Evolutionary conservation across 2,329 filamentous ascomycete genomes (phyloP), one percentile per base, ranked within the genome.

Genomic region (Penicillium crustosum): DNA sequence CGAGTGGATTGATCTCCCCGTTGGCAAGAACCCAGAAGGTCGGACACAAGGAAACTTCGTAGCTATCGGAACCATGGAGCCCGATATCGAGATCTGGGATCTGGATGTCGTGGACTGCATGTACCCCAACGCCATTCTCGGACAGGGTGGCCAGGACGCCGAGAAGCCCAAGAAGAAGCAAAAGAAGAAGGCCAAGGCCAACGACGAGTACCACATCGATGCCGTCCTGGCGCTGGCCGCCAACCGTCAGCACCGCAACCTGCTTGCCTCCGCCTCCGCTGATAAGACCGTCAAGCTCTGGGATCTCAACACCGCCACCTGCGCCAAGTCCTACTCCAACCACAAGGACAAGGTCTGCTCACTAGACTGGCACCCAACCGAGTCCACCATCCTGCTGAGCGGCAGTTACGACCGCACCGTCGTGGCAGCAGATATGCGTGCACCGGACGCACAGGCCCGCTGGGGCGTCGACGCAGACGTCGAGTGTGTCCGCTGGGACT

Each of bases 331-430:
- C 44, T 99, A 99, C 82, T 83, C 86, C 17, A 91, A 96, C 78
- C 94, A 99, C 79, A 96, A 91, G 36, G 94, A 97, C 82, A 99
- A 99, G 80, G 93, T 97, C 65, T 99, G 93, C 83, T 91, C 93
- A 23, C 80, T 99, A 56, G 89, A 93, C 64, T 99, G 95, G 94
- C 91, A 97, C 79, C 84, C 90, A 0, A 84, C 83, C 43, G 90
- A 97, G 75, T 87, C 93, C 3, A 97, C 94, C 0, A 86, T 96
- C 21, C 83, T 99, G 25, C 83, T 99, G 59, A 96, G 89, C 69
- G 94, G 94, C 60, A 95, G 91, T 72, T 99, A 97, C 78, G 94
- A 99, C 76, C 87, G 92, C 63, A 97, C 93, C 3, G 84, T 96
- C 10, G 91, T 96, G 9, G 92, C 91, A n/a, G 90, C 91, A 3